A percentile compares a stretch with the other conserved stretches of the same genome.
These are phyloP conservation scores for Plasmodium ovale DNA, from an alignment of 169 alveolate genomes.

Conservation along the genomic window DNA sequence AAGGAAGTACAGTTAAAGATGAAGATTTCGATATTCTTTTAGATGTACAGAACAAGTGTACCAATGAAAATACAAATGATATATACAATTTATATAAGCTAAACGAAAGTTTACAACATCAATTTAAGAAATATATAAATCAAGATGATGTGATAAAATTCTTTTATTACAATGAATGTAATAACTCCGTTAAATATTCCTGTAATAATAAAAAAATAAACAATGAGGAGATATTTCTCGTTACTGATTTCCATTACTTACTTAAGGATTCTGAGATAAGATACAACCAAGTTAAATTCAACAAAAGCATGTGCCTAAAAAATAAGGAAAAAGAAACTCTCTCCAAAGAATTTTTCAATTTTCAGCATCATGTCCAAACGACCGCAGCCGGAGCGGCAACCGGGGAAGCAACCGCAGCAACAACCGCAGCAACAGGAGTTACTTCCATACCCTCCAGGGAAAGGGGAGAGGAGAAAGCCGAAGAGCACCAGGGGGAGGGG, in stretches of 20 bases:
- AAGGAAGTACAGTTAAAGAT: constrained; percentile 56
- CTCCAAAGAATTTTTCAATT: constrained; percentile 36
- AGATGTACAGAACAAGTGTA: constrained; percentile 64
- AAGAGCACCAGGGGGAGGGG: too few species aligned
- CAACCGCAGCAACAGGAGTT: neutral
- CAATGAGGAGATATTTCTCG: constrained; percentile 31
- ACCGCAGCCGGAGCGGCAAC: neutral
- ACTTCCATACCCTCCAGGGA: too few species aligned
- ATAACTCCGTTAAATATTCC: constrained; percentile 37
- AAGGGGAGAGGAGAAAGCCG: neutral
- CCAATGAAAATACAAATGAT: constrained; percentile 44
- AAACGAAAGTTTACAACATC: constrained; percentile 21
- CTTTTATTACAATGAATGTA: constrained; percentile 30
- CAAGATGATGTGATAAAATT: constrained; percentile 37
- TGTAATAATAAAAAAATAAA: constrained; percentile 51
- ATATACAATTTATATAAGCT: constrained; percentile 20
- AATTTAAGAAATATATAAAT: constrained; percentile 34
- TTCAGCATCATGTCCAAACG: neutral
- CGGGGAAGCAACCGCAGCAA: neutral
- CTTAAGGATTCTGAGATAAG: constrained; percentile 16
- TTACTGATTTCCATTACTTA: constrained; percentile 32
- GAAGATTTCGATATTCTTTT: constrained; percentile 58
- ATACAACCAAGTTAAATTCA: constrained; percentile 22
- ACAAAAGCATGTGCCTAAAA: constrained; percentile 5
- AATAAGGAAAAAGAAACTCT: constrained; percentile 15